These are phyloP conservation scores for Cyclotella cryptica DNA, from an alignment of 108 stramenopile genomes.

Conservation along the genomic window DNA sequence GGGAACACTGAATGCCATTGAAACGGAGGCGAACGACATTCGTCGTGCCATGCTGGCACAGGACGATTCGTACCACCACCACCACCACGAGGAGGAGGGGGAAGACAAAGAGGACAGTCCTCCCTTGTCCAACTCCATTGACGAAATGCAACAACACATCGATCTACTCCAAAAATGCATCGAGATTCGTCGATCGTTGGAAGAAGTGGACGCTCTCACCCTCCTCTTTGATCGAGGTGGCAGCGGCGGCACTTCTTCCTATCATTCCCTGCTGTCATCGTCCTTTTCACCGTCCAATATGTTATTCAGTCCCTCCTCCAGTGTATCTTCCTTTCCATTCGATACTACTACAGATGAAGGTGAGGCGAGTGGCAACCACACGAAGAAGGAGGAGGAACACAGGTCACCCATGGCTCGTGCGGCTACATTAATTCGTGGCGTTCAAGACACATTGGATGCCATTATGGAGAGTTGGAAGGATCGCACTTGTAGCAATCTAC, in stretches of 20 bases:
- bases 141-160: constrained; percentile 3
- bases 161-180: background rate
- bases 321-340: constrained; percentile 15
- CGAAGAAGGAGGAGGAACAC: too few species aligned
- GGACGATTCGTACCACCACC: too few species aligned
- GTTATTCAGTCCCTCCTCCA: constrained; percentile 15
- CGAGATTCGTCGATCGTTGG: background rate
- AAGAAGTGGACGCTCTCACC: background rate
- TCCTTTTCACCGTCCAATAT: constrained; percentile 22
- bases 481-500: too few species aligned
- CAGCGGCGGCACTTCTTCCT: too few species aligned
- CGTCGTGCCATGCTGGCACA: too few species aligned
- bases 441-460: constrained; percentile 13
- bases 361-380: too few species aligned
- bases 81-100: background rate
- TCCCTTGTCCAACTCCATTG: background rate
- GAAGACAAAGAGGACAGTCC: background rate
- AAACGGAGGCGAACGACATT: constrained; percentile 26
- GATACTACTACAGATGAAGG: background rate
- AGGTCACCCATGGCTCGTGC: constrained; percentile 32
- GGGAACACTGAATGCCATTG: constrained; percentile 17
- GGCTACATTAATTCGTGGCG: constrained; percentile 13
- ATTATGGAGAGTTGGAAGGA: background rate
- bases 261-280: background rate
- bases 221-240: background rate